phyloP scores from a whole-genome alignment of 2,329 filamentous ascomycete genomes.

The Parastagonospora avenae region DNA sequence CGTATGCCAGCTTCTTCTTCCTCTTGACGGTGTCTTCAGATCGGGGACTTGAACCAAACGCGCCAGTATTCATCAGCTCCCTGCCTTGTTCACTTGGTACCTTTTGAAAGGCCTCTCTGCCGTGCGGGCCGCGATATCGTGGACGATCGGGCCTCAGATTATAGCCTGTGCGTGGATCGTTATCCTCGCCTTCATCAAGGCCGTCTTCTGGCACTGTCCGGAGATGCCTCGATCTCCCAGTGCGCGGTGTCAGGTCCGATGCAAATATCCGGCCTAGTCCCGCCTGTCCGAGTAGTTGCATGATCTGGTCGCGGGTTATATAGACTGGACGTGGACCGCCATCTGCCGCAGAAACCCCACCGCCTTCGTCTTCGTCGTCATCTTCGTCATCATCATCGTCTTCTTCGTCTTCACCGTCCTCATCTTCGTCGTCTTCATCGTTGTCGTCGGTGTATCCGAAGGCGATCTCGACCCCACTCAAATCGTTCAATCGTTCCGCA shows the following conservation, averaged over 20 bases:
- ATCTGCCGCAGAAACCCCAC: slow-evolving; percentile 28
- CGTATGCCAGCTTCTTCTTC: slow-evolving; percentile 65
- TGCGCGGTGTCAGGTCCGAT: slow-evolving; percentile 31
- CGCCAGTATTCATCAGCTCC: slow-evolving; percentile 80
- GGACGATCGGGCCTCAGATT: slow-evolving; percentile 45
- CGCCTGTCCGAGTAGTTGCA: slow-evolving; percentile 60
- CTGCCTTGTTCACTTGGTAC: slow-evolving; percentile 79
- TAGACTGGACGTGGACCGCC: slow-evolving; percentile 31
- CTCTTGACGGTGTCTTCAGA: slow-evolving; percentile 60
- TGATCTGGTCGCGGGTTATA: slow-evolving; percentile 57
- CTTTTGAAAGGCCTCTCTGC: slow-evolving; percentile 69
- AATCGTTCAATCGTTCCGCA: slow-evolving; percentile 48
- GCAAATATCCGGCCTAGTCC: slow-evolving; percentile 60
- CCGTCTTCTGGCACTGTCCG: slow-evolving; percentile 32
- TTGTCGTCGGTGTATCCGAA: slow-evolving; percentile 48
- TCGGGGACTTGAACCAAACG: slow-evolving; percentile 73
- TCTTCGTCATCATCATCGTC: slow-evolving; percentile 32
- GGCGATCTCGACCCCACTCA: slow-evolving; percentile 50
- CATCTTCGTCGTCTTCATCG: slow-evolving; percentile 42
- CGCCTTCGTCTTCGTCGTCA: slow-evolving; percentile 29
- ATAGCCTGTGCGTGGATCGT: slow-evolving; percentile 44
- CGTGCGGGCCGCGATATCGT: slow-evolving; percentile 51
- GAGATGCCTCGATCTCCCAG: slow-evolving; percentile 16
- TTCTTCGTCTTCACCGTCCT: slow-evolving; percentile 41
- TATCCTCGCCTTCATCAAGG: slow-evolving; percentile 49